These are phyloP conservation scores for Cydonia oblonga DNA, from an alignment of 331 rosid genomes.

Conservation along the genomic window DNA sequence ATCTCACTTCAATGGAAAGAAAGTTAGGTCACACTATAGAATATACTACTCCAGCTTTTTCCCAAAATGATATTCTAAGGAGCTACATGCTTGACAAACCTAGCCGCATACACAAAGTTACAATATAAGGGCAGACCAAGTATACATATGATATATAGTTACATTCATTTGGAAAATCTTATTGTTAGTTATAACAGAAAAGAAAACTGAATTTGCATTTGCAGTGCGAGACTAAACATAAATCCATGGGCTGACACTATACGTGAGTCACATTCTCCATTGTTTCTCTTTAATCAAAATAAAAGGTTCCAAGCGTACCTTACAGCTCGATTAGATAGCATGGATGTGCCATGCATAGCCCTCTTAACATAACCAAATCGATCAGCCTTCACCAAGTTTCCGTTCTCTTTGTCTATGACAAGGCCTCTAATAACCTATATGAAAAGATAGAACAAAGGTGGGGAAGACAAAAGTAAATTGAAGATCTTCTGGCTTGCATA, in stretches of 20 bases:
- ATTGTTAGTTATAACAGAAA: not conserved
- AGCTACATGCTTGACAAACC: not conserved
- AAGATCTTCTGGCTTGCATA: conserved; percentile 5
- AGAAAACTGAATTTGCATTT: not conserved
- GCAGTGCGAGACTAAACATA: not conserved
- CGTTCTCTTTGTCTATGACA: conserved; percentile 89
- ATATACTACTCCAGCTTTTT: conserved; percentile 27
- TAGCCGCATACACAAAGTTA: not conserved
- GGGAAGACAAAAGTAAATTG: conserved; percentile 7
- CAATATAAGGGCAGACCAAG: not conserved
- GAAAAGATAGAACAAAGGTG: conserved; percentile 17
- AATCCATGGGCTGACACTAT: not conserved
- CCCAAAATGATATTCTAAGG: not conserved
- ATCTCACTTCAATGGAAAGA: conserved; percentile 74
- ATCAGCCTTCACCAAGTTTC: conserved; percentile 93
- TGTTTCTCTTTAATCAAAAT: not conserved
- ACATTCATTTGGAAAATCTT: not conserved
- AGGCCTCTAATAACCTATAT: conserved; percentile 92
- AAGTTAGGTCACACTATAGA: conserved; percentile 37
- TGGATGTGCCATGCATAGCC: conserved; percentile 91
- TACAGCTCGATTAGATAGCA: conserved; percentile 79
- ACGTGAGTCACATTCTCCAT: not conserved
- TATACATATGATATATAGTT: not conserved
- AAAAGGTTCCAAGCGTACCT: conserved; percentile 44
- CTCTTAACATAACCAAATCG: conserved; percentile 90